phyloP scores from a whole-genome alignment of 345 rosid genomes.

The Populus nigra region DNA sequence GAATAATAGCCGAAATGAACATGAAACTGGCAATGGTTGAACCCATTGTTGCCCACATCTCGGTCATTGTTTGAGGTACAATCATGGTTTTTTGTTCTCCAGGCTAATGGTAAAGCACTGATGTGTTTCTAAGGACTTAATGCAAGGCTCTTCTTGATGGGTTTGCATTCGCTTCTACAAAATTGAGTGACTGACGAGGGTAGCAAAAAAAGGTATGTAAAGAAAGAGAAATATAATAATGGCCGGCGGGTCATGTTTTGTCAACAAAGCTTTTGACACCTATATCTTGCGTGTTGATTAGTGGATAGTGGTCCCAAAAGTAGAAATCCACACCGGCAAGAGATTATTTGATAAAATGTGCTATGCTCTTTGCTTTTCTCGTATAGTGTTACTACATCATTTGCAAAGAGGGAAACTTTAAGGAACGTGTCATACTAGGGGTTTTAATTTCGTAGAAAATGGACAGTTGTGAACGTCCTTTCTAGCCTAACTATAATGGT shows the following conservation, averaged over 20 bases:
- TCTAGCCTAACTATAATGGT: neutral
- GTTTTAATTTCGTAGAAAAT: neutral
- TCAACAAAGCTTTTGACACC: too few relatives aligned
- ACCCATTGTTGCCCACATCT: constrained; percentile 58
- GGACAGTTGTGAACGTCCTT: neutral
- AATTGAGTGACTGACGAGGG: neutral
- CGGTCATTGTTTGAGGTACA: constrained; percentile 37
- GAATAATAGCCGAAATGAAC: constrained; percentile 54
- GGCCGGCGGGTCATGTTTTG: too few relatives aligned
- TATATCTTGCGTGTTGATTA: neutral
- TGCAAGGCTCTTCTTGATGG: neutral
- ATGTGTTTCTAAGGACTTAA: neutral
- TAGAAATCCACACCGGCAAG: too few relatives aligned
- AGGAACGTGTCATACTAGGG: neutral
- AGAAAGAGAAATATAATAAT: neutral
- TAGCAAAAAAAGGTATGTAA: neutral
- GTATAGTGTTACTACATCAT: neutral
- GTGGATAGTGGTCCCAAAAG: neutral
- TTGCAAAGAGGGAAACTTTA: neutral
- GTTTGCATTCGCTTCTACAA: neutral
- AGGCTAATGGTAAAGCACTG: neutral
- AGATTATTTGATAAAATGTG: neutral
- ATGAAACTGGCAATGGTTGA: constrained; percentile 54
- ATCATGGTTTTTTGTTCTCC: constrained; percentile 11
- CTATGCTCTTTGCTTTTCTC: neutral